phyloP scores from a whole-genome alignment of 2,329 filamentous ascomycete species.

The Phialocephala subalpina region DNA sequence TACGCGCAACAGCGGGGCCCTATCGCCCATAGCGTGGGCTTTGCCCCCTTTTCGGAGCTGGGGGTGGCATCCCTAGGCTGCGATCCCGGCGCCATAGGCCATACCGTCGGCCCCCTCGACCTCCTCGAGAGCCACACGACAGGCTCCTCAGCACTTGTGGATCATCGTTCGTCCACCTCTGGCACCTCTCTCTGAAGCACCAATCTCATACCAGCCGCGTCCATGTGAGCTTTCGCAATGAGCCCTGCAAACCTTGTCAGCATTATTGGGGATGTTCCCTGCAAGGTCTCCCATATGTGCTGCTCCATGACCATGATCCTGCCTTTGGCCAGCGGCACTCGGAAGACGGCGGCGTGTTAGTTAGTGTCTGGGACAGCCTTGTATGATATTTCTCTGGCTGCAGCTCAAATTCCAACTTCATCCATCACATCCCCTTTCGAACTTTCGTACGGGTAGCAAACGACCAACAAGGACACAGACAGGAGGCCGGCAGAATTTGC shows the following conservation, averaged over 20 bases:
- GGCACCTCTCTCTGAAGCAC: slow-evolving; percentile 28
- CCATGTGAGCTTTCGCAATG: slow-evolving; percentile 39
- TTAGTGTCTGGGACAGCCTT: slow-evolving; percentile 32
- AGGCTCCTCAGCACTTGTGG: slow-evolving; percentile 16
- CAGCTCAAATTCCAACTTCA: slow-evolving; percentile 34
- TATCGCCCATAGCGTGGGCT: slow-evolving; percentile 28
- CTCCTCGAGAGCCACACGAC: neutral
- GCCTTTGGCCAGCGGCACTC: slow-evolving; percentile 29
- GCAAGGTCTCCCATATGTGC: slow-evolving; percentile 35
- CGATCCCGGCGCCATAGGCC: neutral
- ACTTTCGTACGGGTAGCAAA: slow-evolving; percentile 31
- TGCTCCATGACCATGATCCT: slow-evolving; percentile 32
- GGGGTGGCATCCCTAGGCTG: neutral
- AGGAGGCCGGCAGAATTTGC: slow-evolving; percentile 34
- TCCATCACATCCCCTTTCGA: slow-evolving; percentile 32
- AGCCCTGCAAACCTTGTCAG: slow-evolving; percentile 36
- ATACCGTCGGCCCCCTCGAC: neutral
- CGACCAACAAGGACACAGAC: slow-evolving; percentile 39
- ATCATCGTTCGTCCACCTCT: slow-evolving; percentile 32
- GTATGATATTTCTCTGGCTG: slow-evolving; percentile 34
- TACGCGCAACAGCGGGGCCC: slow-evolving; percentile 23
- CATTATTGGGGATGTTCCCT: slow-evolving; percentile 34
- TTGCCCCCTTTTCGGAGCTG: slow-evolving; percentile 21
- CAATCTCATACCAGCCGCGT: slow-evolving; percentile 31
- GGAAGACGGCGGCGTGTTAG: slow-evolving; percentile 32